Base-by-base conservation (phyloP, 495 filamentous ascomycete genomes). In the Geoglossum glabrum region DNA sequence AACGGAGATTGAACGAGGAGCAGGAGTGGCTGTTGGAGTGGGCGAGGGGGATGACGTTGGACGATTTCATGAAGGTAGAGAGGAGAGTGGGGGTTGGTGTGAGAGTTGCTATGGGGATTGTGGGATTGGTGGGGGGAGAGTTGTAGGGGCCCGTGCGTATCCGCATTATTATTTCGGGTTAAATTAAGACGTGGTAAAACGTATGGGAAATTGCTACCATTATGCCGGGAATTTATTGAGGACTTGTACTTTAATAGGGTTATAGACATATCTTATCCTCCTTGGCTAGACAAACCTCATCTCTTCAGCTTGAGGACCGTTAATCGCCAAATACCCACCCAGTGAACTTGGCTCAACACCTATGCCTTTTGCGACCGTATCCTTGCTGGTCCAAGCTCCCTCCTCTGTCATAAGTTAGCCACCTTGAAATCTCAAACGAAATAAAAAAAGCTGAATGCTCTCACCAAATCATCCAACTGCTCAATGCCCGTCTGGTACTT, bases 81-180 rank as follows among this genome's bases (percentile, higher is more conserved):
- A 77, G 92, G 59, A 80, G 84, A 55, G 93, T 96, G 3, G 78
- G 85, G 1, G 74, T 90, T 68, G 83, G 84, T 66, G 93, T 99
- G 30, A 78, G 86, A 57, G 69, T 94, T 50, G 86, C 88, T 3
- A 88, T 97, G 85, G 88, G 86, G 87, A 82, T 96, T 59, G 70
- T 72, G 3, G 61, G 61, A 17, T 57, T 71, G 11, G 56, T 74
- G 7, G 71, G 71, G 0, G 71, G 71, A 13, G 71, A 71, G 17
- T 61, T 74, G 62, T 74, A 66, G 38, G 25, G 3, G 4, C 17
- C 11, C 31, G 11, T 3, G 36, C 13, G 36, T n/a, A n/a, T n/a
- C n/a, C n/a, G n/a, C n/a, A n/a, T n/a, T n/a, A n/a, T n/a, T n/a
- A n/a, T n/a, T n/a, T n/a, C n/a, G n/a, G n/a, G n/a, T n/a, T n/a